Base-by-base conservation (phyloP, 257 asterid species). In the Nicotiana sylvestris region DNA sequence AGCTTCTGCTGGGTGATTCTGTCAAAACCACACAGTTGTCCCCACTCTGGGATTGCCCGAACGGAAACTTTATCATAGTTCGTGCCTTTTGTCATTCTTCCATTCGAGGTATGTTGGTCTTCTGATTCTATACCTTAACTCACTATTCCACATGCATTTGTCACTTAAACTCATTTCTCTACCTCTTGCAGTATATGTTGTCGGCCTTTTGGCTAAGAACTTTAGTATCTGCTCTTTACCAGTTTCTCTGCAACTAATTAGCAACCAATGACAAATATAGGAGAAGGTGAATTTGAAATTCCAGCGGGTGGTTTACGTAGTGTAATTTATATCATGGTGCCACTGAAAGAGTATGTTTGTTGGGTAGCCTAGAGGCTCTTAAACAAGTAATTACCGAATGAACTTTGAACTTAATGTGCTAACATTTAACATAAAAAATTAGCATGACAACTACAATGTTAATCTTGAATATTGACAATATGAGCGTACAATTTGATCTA, bases 181-280 rank as follows among this genome's bases (percentile, higher is more conserved):
- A 46, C 82, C 32, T 72, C 61, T 49, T 74, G 43, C 8, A 3
- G 62, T 74, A 81, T 83, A 76, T 81, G 66, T 85, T 85, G 86
- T 82, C 80, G 84, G 84, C 86, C 85, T 80, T 86, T 86, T 83
- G 86, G 85, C 85, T 86, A 86, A 81, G 86, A 86, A 86, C 86
- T 83, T 80, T 86, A 58, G 86, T 83, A 61, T 82, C 85, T 82
- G 86, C 60, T 85, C 85, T 82, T 84, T 69, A 39, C 39, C 32
- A n/a, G 57, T 69, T 69, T 9, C 9, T 11, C 78, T 70, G 35
- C 32, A 30, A 30, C 32, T 30, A 30, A 30, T 30, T 43, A 43
- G 49, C 49, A 43, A 8, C 49, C 49, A 43, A 43, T 43, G 0
- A 43, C 49, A 1, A 43, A 43, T 37, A 30, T 30, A 30, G 32